Percentiles rank a stretch among this genome's conserved stretches.
Conservation (phyloP, 148 eudicot genomes). For the Cornus florida region DNA sequence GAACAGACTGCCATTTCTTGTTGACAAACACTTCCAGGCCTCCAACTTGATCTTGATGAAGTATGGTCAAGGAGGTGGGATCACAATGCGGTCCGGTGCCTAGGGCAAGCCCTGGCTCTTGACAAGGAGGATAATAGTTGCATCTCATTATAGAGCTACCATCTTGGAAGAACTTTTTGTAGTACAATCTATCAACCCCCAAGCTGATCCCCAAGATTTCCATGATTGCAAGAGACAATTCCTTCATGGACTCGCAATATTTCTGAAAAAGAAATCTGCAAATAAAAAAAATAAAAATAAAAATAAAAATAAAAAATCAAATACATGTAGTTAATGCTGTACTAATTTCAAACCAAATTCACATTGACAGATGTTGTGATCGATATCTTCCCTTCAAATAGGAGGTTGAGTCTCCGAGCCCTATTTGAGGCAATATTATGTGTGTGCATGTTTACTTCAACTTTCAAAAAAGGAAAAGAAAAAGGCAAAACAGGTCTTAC, state of each 20-base stretch:
- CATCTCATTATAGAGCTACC: conserved; percentile 45
- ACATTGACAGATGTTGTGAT: too few species aligned
- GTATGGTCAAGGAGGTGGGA: conserved; percentile 27
- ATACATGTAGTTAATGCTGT: too few species aligned
- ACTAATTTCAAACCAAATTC: too few species aligned
- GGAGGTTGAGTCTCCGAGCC: too few species aligned
- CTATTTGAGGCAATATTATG: too few species aligned
- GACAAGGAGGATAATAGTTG: conserved; percentile 58
- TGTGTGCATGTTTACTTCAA: too few species aligned
- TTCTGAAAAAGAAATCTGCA: conserved; percentile 27
- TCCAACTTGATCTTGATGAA: conserved; percentile 53
- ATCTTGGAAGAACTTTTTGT: conserved; percentile 38
- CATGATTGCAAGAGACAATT: conserved; percentile 19
- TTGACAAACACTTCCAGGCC: conserved; percentile 53
- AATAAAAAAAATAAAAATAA: not conserved
- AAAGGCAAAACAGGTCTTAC: conserved; percentile 4
- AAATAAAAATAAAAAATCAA: too few species aligned
- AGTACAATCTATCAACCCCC: conserved; percentile 25
- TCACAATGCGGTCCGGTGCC: conserved; percentile 60
- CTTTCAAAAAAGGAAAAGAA: too few species aligned
- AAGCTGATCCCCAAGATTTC: conserved; percentile 34
- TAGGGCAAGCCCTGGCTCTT: conserved; percentile 33
- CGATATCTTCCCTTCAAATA: too few species aligned
- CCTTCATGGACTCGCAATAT: conserved; percentile 30
- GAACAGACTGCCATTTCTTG: conserved; percentile 43